phyloP scores from a whole-genome alignment of 2,329 filamentous ascomycete genomes.

The Chaetomiaceae sp. region DNA sequence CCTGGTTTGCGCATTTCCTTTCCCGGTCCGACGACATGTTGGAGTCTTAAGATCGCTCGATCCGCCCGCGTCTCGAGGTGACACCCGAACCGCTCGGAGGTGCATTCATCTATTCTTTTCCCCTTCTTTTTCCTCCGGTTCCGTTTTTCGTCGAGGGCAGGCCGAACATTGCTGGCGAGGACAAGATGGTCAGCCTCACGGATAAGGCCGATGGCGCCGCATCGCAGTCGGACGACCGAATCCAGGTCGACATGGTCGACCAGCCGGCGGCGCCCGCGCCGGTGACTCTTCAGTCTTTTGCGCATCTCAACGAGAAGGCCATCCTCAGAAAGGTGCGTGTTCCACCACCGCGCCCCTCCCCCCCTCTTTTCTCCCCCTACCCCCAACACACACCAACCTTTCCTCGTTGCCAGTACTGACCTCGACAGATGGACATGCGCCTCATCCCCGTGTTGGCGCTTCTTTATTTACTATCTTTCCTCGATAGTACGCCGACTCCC shows the following conservation, averaged over 20 bases:
- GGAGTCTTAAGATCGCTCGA: background rate
- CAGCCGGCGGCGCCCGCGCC: background rate
- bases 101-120: background rate
- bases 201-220: constrained; percentile 1
- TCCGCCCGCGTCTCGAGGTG: too few relatives aligned
- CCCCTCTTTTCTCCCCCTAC: too few relatives aligned
- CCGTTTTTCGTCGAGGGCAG: background rate
- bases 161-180: too few relatives aligned
- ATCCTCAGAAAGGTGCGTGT: constrained; percentile 52
- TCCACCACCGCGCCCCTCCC: too few relatives aligned
- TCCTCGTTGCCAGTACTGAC: background rate
- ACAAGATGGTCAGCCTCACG: background rate
- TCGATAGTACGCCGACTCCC: constrained; percentile 46
- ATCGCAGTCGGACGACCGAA: constrained; percentile 1
- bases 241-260: constrained; percentile 9
- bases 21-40: too few relatives aligned
- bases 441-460: constrained; percentile 60
- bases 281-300: constrained; percentile 24
- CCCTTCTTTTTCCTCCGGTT: background rate
- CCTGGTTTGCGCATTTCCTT: too few relatives aligned
- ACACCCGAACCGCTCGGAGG: background rate
- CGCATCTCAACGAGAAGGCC: constrained; percentile 51
- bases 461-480: constrained; percentile 64
- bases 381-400: background rate
- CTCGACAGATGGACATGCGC: constrained; percentile 45